Evolutionary conservation across 148 eudicot species (phyloP).

Genomic region (Salicornia ramosissima): DNA sequence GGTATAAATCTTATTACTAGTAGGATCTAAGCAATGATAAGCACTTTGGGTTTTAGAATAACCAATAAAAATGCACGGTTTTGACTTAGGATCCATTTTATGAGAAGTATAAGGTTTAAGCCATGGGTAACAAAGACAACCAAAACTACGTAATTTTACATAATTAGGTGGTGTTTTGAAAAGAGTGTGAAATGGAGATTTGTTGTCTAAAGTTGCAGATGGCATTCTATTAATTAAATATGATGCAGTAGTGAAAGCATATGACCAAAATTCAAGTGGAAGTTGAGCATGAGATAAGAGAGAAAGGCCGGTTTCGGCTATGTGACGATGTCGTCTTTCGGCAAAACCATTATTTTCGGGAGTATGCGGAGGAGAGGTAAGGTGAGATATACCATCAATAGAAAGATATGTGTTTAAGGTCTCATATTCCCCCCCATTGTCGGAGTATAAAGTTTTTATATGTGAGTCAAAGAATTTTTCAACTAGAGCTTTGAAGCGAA

Average conservation of each 20-base stretch:
- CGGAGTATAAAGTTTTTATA: too few species aligned
- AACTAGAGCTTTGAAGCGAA: too few species aligned
- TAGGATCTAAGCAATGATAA: background rate
- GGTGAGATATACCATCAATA: too few species aligned
- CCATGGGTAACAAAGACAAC: conserved; percentile 3
- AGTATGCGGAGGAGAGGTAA: too few species aligned
- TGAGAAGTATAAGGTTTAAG: background rate
- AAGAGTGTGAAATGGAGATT: background rate
- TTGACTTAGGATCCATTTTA: background rate
- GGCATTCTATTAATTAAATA: background rate
- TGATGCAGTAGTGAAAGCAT: background rate
- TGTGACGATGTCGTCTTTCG: too few species aligned
- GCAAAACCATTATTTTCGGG: too few species aligned
- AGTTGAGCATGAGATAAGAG: too few species aligned
- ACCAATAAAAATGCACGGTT: background rate
- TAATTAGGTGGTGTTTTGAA: background rate
- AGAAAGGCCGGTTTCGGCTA: too few species aligned
- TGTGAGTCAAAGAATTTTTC: too few species aligned
- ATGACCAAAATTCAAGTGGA: too few species aligned
- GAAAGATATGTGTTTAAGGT: too few species aligned
- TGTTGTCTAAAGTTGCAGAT: background rate
- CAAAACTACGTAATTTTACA: background rate
- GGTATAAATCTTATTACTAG: background rate
- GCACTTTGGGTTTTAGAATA: conserved; percentile 3
- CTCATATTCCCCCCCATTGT: too few species aligned